Evolutionary conservation across 495 filamentous ascomycete genomes (phyloP), one percentile per base, ranked within the genome.

Genomic region (Trichocladium uniseriatum): DNA sequence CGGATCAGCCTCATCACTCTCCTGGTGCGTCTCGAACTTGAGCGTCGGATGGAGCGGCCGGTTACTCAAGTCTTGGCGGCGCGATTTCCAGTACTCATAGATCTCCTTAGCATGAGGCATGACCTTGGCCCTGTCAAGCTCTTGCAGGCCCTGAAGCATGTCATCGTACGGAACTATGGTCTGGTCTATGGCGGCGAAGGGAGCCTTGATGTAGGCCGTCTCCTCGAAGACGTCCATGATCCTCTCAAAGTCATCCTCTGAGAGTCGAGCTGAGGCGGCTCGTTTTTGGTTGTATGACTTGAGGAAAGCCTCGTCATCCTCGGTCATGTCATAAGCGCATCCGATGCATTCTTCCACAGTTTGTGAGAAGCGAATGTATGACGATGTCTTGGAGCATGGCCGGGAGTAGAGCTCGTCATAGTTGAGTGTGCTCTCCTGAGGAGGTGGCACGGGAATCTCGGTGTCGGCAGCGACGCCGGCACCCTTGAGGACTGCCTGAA

Each of bases 361-460:
- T 49, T 91, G 89, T 49, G 91, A 95, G 72, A 94, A 98, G 63
- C 92, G 87, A 60, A 97, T 95, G 69, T 96, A 97, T 44, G 89
- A 89, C 52, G 84, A 80, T 27, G 94, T 88, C 60, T 92, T 82
- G 60, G 79, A 76, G 69, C 89, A 94, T 38, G 71, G 67, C 42
- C 77, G 79, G 28, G 86, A 79, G 63, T 97, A 97, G 44, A 95
- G 78, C 52, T 83, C 74, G 58, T 90, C 87, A 84, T 95, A 98
- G 63, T 82, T 76, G 55, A 87, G 76, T 45, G 75, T 76, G 60
- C 83, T 87, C 65, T 89, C 82, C 59, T 91, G 79, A 13, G 79
- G 77, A 57, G 78, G 78, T 40, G 90, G 92, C 28, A 92, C 94
- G 29, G 92, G 92, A 58, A 98, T 80, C 72, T 90, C 89, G 67